phyloP scores from a whole-genome alignment of 805 yeast genomes.

The Candida multigemmis region DNA sequence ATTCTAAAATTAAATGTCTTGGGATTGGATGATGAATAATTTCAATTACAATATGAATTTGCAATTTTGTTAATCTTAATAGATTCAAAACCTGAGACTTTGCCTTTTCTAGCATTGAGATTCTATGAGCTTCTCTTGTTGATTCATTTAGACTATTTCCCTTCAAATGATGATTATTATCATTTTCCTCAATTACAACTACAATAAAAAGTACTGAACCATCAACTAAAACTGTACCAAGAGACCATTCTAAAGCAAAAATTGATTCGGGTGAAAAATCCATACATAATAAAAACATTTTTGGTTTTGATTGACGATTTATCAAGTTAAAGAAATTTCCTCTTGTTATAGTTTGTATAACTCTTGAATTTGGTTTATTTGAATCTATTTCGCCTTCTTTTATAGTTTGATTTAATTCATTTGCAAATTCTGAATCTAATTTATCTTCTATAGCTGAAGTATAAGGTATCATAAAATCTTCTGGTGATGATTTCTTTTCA shows the following conservation, averaged over 20 bases:
- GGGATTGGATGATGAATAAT: conserved; percentile 72
- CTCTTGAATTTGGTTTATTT: conserved; percentile 44
- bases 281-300: conserved; percentile 67
- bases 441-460: conserved; percentile 61
- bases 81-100: conserved; percentile 38
- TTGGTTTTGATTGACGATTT: conserved; percentile 35
- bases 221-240: conserved; percentile 77
- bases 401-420: conserved; percentile 42
- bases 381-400: conserved; percentile 48
- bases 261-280: conserved; percentile 78
- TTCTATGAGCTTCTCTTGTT: conserved; percentile 24
- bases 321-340: conserved; percentile 53
- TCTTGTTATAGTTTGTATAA: conserved; percentile 61
- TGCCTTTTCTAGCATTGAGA: conserved; percentile 32
- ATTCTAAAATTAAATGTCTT: conserved; percentile 57
- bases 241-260: conserved; percentile 80
- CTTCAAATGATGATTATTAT: conserved; percentile 31
- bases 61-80: conserved; percentile 57
- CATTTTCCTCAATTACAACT: conserved; percentile 44
- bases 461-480: conserved; percentile 47
- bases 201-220: conserved; percentile 76
- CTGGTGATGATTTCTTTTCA: conserved; percentile 17
- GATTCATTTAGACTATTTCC: conserved; percentile 27
- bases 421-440: conserved; percentile 52
- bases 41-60: conserved; percentile 65